Percentiles rank a stretch among this genome's conserved stretches.
Evolutionary conservation across 805 yeast species (phyloP).

Genomic region (Candida tammaniensis): DNA sequence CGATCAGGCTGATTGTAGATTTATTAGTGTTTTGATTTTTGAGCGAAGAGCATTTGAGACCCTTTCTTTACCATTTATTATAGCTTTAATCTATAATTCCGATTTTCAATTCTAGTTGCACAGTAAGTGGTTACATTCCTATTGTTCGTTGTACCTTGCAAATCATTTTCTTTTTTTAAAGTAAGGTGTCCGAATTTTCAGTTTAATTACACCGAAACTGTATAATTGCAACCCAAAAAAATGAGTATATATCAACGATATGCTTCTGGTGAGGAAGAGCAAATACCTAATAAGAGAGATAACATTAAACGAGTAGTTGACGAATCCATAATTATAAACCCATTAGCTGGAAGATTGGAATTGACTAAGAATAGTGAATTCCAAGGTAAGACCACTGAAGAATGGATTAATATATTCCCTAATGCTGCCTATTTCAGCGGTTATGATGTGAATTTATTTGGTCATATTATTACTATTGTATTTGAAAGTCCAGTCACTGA

Average conservation of each 20-base stretch:
- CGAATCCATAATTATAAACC: constrained; percentile 18
- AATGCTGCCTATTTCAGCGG: constrained; percentile 54
- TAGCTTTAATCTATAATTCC: too few relatives aligned
- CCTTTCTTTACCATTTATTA: too few relatives aligned
- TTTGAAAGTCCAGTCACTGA: constrained; percentile 46
- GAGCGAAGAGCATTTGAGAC: too few relatives aligned
- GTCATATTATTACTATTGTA: constrained; percentile 46
- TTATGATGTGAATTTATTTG: constrained; percentile 49
- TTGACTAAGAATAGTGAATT: constrained; percentile 10
- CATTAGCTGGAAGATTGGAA: constrained; percentile 26
- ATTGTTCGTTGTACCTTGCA: too few relatives aligned
- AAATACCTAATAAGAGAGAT: neutral
- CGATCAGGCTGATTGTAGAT: too few relatives aligned
- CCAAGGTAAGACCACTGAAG: constrained; percentile 12
- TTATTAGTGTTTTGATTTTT: too few relatives aligned
- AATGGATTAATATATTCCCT: constrained; percentile 43
- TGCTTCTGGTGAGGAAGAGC: constrained; percentile 28
- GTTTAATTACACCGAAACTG: too few relatives aligned
- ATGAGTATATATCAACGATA: constrained; percentile 40
- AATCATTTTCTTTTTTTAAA: too few relatives aligned
- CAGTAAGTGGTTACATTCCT: too few relatives aligned
- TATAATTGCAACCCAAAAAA: neutral
- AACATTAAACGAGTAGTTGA: constrained; percentile 3
- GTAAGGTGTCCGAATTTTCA: too few relatives aligned
- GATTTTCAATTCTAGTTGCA: too few relatives aligned